These are phyloP conservation scores for Cubamyces sp. DNA, from an alignment of 768 basidiomycete genomes.

Conservation along the genomic window DNA sequence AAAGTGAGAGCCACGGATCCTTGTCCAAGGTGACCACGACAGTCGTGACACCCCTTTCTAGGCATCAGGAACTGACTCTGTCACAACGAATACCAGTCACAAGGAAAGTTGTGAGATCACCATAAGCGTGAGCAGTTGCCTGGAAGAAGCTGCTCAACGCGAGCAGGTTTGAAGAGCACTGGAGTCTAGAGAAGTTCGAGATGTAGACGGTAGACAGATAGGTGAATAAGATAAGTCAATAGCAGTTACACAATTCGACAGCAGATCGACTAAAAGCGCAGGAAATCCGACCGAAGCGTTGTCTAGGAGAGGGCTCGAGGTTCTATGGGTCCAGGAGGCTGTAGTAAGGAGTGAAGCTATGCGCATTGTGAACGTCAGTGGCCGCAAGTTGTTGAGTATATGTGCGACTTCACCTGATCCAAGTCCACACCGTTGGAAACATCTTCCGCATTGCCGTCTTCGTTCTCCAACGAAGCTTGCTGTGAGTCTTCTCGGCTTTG, in stretches of 20 bases:
- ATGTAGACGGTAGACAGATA: neutral
- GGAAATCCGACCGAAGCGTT: neutral
- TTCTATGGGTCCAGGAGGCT: conserved; percentile 21
- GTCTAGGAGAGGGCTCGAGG: conserved; percentile 8
- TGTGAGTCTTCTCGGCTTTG: conserved; percentile 21
- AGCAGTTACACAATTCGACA: conserved; percentile 11
- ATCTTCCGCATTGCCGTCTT: conserved; percentile 3
- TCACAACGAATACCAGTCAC: too few species aligned
- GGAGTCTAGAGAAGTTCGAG: neutral
- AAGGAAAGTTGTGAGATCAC: too few species aligned
- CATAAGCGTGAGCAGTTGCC: too few species aligned
- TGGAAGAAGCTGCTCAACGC: too few species aligned
- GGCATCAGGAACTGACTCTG: too few species aligned
- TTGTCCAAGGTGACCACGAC: too few species aligned
- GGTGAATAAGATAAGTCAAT: conserved; percentile 8
- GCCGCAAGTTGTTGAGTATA: too few species aligned
- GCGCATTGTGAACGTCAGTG: neutral
- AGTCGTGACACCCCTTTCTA: too few species aligned
- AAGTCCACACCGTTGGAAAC: conserved; percentile 18
- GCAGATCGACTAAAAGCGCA: conserved; percentile 2
- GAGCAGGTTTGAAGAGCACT: neutral
- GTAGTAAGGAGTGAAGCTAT: conserved; percentile 22
- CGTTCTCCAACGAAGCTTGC: conserved; percentile 15
- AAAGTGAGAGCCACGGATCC: too few species aligned
- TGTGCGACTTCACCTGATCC: conserved; percentile 15